These are phyloP conservation scores for Moricandia arvensis DNA, from an alignment of 345 rosid species.

Conservation along the genomic window DNA sequence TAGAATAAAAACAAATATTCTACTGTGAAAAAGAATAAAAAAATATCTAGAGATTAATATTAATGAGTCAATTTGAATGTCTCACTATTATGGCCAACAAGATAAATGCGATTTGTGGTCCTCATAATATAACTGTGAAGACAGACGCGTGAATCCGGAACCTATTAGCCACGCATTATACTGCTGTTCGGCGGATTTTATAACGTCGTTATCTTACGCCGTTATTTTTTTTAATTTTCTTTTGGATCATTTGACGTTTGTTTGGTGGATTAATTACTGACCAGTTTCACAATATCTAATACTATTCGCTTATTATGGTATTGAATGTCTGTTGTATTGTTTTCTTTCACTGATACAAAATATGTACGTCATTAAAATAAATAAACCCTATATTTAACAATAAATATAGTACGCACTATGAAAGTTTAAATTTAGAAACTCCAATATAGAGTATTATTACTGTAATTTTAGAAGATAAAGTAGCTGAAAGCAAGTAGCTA, in stretches of 20 bases:
- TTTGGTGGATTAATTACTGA: not conserved
- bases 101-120: conserved; percentile 28
- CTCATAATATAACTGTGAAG: conserved; percentile 17
- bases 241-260: not conserved
- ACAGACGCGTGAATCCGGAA: conserved; percentile 36
- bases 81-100: conserved; percentile 4
- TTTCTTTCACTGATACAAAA: not conserved
- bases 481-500: not conserved
- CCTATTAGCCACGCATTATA: conserved; percentile 16
- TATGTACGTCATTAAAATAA: not conserved
- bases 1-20: no score
- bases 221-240: not conserved
- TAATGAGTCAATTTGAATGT: conserved; percentile 16
- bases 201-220: conserved; percentile 26
- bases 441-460: no score
- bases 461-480: no score
- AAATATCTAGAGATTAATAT: not conserved
- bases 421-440: not conserved
- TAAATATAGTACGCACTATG: not conserved
- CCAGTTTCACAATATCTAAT: conserved; percentile 22
- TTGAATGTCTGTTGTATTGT: conserved; percentile 34
- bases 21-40: no score
- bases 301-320: conserved; percentile 11
- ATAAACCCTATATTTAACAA: not conserved
- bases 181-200: not conserved